Conservation (phyloP, 2,329 filamentous ascomycete genomes). For the Verticillium zaregamsianum region DNA sequence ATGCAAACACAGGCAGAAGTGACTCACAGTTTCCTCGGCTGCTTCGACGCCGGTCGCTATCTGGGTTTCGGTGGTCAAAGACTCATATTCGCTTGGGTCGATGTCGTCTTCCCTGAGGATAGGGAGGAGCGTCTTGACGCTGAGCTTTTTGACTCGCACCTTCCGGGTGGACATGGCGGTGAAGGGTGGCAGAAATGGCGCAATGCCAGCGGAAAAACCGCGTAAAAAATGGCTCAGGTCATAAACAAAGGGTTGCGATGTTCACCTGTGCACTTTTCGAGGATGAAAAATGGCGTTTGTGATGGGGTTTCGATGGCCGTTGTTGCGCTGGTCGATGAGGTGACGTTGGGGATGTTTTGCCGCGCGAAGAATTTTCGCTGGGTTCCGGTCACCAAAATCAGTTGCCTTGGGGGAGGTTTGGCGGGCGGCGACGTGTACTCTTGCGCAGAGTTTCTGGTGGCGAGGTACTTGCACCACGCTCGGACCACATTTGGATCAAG, state of each 20-base stretch:
- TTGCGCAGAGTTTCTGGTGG: constrained; percentile 1
- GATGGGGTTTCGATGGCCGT: constrained; percentile 52
- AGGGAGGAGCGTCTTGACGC: constrained; percentile 80
- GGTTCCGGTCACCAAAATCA: constrained; percentile 16
- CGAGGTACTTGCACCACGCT: constrained; percentile 8
- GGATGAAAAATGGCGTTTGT: constrained; percentile 49
- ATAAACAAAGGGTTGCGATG: constrained; percentile 56
- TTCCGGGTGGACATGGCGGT: constrained; percentile 60
- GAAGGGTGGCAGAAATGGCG: constrained; percentile 30
- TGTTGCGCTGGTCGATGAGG: constrained; percentile 42
- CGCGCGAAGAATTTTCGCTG: constrained; percentile 52
- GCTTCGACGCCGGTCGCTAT: constrained; percentile 97
- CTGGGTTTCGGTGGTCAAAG: constrained; percentile 75
- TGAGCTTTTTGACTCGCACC: constrained; percentile 86
- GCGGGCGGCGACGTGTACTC: constrained; percentile 10
- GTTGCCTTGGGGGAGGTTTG: constrained; percentile 7
- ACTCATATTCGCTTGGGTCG: constrained; percentile 80
- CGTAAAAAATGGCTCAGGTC: constrained; percentile 60
- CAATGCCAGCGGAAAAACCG: constrained; percentile 52
- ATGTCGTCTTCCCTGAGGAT: constrained; percentile 89
- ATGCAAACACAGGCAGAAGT: constrained; percentile 19
- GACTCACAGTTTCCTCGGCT: constrained; percentile 91
- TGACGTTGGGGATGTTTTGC: constrained; percentile 54
- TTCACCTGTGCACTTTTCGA: constrained; percentile 43
- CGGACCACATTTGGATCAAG: constrained; percentile 8